Evolutionary conservation across 495 filamentous ascomycete species (phyloP), one percentile per base, ranked within the genome.

Genomic region (Podospora didyma): DNA sequence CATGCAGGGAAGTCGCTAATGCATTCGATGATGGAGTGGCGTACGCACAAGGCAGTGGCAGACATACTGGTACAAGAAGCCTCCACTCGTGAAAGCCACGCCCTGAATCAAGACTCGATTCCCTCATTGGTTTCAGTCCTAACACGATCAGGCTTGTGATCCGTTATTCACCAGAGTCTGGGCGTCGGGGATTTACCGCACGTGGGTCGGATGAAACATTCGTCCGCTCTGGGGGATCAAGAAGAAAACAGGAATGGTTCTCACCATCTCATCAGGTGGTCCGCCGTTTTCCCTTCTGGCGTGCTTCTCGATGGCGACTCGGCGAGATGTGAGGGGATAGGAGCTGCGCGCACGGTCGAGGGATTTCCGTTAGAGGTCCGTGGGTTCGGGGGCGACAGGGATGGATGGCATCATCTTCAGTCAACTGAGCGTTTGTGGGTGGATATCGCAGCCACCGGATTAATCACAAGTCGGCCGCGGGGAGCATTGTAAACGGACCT

Each of bases 331-430:
- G 19, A 22, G n/a, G 21, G n/a, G 19, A 49, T n/a, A 28, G 19
- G 22, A 12, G 19, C 19, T 49, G 46, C 21, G 46, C 46, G 46
- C 46, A 49, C 46, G 46, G 46, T 49, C 21, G 46, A 46, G 42
- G 42, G 34, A 37, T 37, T 37, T 37, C 34, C 34, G 9, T 0
- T 37, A 7, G 16, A 37, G 9, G 34, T 37, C 34, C 34, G 34
- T 37, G 34, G 9, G 34, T 37, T 37, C n/a, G n/a, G n/a, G n/a
- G n/a, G 34, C 34, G 9, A 7, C 9, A 16, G 16, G 16, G 9
- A 37, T 7, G 34, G 34, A 10, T 37, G 34, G 34, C 34, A 37
- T 37, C 34, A 37, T 37, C 34, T 37, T 37, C 34, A 37, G n/a
- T n/a, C n/a, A n/a, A 37, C 34, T 10, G 34, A 16, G 16, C 1